Evolutionary conservation across 78 protist species (phyloP).

Genomic region (Mantamonas sphyraenae): DNA sequence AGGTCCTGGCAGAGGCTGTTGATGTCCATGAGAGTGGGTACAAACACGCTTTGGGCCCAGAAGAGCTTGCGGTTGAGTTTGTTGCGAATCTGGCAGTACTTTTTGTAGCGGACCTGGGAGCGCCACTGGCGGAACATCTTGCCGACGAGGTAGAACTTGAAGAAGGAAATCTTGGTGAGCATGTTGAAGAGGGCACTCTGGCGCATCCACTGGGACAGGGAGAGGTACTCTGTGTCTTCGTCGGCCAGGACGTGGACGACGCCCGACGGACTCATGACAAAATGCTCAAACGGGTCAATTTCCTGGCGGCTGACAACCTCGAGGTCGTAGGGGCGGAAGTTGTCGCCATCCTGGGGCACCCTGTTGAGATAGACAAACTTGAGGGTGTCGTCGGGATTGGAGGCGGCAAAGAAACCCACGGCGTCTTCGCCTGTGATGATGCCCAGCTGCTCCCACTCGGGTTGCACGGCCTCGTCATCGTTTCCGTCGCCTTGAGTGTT

Average conservation of each 20-base stretch:
- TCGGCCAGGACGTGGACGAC: conserved; percentile 52
- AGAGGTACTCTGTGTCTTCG: conserved; percentile 26
- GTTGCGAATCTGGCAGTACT: conserved; percentile 19
- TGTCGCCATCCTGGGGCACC: neutral
- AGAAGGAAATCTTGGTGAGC: conserved; percentile 38
- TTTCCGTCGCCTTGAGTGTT: too few species aligned
- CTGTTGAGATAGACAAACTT: conserved; percentile 28
- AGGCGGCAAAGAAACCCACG: conserved; percentile 6
- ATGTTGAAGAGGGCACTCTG: conserved; percentile 36
- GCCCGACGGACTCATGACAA: conserved; percentile 44
- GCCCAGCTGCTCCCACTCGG: too few species aligned
- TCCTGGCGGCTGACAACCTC: conserved; percentile 24
- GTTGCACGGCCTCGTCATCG: too few species aligned
- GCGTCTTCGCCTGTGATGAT: conserved; percentile 13
- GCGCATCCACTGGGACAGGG: conserved; percentile 33
- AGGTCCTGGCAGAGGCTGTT: conserved; percentile 10
- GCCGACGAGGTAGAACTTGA: conserved; percentile 23
- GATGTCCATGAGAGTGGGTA: conserved; percentile 13
- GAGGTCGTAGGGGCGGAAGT: conserved; percentile 52
- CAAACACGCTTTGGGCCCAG: conserved; percentile 22
- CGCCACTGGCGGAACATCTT: conserved; percentile 40
- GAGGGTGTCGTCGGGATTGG: neutral
- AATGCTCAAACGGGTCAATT: conserved; percentile 44
- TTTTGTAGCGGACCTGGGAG: conserved; percentile 27
- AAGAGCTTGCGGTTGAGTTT: conserved; percentile 13